Evolutionary conservation across 106 monocot species (phyloP), one percentile per base, ranked within the genome.

Genomic region (Dioscorea alata): DNA sequence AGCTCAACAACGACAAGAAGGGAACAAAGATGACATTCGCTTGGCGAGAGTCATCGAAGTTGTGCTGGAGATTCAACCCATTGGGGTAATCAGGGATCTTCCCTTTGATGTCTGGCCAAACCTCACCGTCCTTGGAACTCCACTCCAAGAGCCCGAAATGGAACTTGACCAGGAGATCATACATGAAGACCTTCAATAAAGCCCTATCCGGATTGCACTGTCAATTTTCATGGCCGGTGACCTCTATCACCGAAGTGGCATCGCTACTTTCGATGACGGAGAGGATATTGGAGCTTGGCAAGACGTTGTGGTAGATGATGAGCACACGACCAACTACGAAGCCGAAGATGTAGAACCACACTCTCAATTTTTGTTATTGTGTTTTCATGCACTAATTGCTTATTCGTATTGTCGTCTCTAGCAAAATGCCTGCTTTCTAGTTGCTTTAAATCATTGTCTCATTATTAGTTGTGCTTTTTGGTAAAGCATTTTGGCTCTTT

Each of bases 11-110:
- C 0, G 92, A 85, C 63, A 92, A 92, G 78, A 85, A 88, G 0
- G 92, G 92, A 57, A 92, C 85, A 60, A 92, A 88, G 6, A 92
- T 60, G 50, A 88, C 58, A 70, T 92, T 88, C 16, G 92, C 92
- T 33, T 85, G 66, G 19, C 59, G 63, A 48, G 88, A 76, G 62
- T 92, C 69, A 0, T 63, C 24, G 34, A 85, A 76, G 50, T 85
- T 88, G 52, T 92, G 92, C 66, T 92, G 92, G 22, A 85, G 78
- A 68, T 92, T 88, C 62, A 92, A 69, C 23, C 92, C 92, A 14
- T 88, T 85, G 22, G 92, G 82, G 74, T 92, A 92, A 2, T 31
- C 48, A 5, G 85, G 92, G 8, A 81, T 67, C 48, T 75, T 31
- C 12, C 13, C 49, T 0, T 10, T 8, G 54, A 88, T 68, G 31